phyloP scores from a whole-genome alignment of 169 alveolate genomes.

The Plasmodium reichenowi region DNA sequence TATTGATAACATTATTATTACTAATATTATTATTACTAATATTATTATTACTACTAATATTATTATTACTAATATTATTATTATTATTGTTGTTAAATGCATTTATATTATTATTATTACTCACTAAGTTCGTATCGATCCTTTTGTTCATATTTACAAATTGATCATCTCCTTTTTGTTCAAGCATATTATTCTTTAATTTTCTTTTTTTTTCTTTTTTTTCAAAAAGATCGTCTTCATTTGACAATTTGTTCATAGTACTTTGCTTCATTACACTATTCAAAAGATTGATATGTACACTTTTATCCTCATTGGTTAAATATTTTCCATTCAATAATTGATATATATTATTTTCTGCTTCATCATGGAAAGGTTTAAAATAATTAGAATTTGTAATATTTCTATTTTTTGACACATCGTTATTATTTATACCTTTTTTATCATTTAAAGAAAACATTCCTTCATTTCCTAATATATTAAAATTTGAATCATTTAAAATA shows the following conservation, averaged over 20 bases:
- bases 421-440: conserved; percentile 10
- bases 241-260: background rate
- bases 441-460: background rate
- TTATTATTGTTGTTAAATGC: background rate
- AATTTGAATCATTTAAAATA: background rate
- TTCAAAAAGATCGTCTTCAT: background rate
- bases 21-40: too few relatives aligned
- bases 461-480: background rate
- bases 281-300: conserved; percentile 18
- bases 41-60: too few relatives aligned
- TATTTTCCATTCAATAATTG: conserved; percentile 18
- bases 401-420: background rate
- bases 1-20: background rate
- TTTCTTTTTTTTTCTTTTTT: background rate
- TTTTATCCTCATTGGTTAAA: conserved; percentile 53
- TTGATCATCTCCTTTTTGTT: background rate
- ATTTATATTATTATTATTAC: conserved; percentile 5
- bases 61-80: background rate
- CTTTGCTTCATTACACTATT: conserved; percentile 19
- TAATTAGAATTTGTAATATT: background rate
- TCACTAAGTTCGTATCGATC: background rate
- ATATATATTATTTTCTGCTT: conserved; percentile 7
- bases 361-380: conserved; percentile 3
- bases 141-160: background rate
- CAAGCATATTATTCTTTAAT: background rate